Evolutionary conservation across 805 yeast species (phyloP), one percentile per base, ranked within the genome.

Genomic region (Ogataea pilisensis): DNA sequence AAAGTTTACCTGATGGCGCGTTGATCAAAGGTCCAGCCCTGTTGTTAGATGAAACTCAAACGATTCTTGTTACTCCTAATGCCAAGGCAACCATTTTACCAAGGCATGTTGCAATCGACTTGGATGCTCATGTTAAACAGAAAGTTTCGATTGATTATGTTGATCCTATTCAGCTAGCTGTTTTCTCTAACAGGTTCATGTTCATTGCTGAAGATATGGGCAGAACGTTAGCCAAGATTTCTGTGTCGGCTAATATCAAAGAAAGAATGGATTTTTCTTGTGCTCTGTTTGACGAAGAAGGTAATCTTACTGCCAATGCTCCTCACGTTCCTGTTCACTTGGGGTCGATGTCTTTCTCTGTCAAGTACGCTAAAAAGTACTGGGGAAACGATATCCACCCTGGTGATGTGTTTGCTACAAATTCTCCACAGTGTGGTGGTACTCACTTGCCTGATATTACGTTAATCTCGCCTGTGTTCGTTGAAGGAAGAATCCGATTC

Each of bases 381-480:
- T 70, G 75, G 75, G 58, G 58, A 4, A 61, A 52, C 16, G 45
- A 66, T 24, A 41, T 71, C 31, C 51, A 60, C 12, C 67, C 63
- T 34, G 76, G 75, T 45, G 76, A 71, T 54, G 64, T 71, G 30
- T 46, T 71, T 20, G 63, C 64, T 38, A 61, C 75, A 5, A 70
- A 71, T 40, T 64, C 64, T 39, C 76, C 76, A 5, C 54, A 55
- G 28, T 71, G 64, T 21, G 72, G 71, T 41, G 76, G 76, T 29
- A 69, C 74, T 2, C 76, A 70, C 50, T 55, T 71, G 28, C 76
- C 75, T 18, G 76, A 71, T 54, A 70, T 77, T 43, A 77, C 82
- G 1, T 72, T 77, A 26, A 72, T 77, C 19, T 72, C 82, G 1
- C 83, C 83, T 0, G 80, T 76, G 2, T 68, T 73, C 46, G 57